These are phyloP conservation scores for Crithidia expoeki DNA, from an alignment of 208 protist genomes.

Conservation along the genomic window DNA sequence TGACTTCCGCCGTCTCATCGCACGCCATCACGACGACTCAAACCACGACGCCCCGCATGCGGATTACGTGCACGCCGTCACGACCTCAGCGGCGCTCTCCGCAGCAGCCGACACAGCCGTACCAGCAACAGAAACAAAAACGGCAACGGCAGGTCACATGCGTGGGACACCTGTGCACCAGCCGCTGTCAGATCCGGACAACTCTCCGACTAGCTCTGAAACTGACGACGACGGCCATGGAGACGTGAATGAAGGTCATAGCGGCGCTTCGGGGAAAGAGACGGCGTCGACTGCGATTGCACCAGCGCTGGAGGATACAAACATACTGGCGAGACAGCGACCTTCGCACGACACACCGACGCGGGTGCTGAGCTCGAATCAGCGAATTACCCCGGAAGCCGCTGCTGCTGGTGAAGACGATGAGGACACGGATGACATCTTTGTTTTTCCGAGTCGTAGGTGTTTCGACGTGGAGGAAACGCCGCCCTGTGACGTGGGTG, in stretches of 20 bases:
- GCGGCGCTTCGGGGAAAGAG: neutral
- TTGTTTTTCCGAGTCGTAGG: slow-evolving; percentile 13
- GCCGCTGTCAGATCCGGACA: slow-evolving; percentile 28
- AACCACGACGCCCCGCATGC: slow-evolving; percentile 7
- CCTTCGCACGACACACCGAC: neutral
- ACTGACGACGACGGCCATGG: slow-evolving; percentile 8
- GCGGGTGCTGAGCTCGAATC: slow-evolving; percentile 34
- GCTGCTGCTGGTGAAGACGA: neutral
- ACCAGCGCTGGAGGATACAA: neutral
- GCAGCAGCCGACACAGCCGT: slow-evolving; percentile 16
- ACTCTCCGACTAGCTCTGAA: slow-evolving; percentile 37
- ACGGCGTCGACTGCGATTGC: neutral
- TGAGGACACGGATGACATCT: slow-evolving; percentile 26
- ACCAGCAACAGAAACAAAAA: neutral
- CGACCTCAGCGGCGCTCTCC: slow-evolving; percentile 23
- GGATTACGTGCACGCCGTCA: slow-evolving; percentile 36
- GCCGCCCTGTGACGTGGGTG: too few relatives aligned
- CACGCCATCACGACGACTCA: slow-evolving; percentile 12
- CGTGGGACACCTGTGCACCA: too few relatives aligned
- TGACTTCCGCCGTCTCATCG: slow-evolving; percentile 78
- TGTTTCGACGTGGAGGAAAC: neutral
- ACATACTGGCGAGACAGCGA: neutral
- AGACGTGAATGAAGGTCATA: neutral
- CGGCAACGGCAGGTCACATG: neutral
- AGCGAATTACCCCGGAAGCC: slow-evolving; percentile 7